Evolutionary conservation across 2,329 filamentous ascomycete genomes (phyloP).

Genomic region (Cladosporium sp.): DNA sequence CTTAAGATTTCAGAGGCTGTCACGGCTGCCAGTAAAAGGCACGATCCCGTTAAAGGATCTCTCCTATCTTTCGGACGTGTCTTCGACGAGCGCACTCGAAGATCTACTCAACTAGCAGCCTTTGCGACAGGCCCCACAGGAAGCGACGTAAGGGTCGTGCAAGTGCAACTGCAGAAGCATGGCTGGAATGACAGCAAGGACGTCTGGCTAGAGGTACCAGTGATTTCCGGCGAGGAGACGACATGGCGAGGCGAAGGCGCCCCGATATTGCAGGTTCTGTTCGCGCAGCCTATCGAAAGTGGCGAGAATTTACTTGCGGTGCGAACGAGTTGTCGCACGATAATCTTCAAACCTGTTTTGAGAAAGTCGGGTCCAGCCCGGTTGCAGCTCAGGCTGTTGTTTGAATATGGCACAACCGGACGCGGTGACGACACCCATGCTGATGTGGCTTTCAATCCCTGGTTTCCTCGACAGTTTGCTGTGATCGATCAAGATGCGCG

Average conservation of each 20-base stretch:
- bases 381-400: constrained; percentile 48
- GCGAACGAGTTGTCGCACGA: constrained; percentile 43
- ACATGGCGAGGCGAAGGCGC: constrained; percentile 54
- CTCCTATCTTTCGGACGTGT: constrained; percentile 56
- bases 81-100: constrained; percentile 36
- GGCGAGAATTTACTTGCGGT: constrained; percentile 47
- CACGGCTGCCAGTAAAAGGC: constrained; percentile 25
- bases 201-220: constrained; percentile 46
- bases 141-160: constrained; percentile 54
- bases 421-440: constrained; percentile 55
- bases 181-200: constrained; percentile 50
- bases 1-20: constrained; percentile 31
- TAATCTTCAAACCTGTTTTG: constrained; percentile 45
- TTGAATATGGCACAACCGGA: constrained; percentile 47
- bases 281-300: constrained; percentile 43
- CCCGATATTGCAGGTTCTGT: constrained; percentile 53
- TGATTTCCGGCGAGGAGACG: constrained; percentile 45
- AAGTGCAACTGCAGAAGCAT: constrained; percentile 49
- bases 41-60: constrained; percentile 38
- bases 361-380: constrained; percentile 36
- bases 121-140: constrained; percentile 51
- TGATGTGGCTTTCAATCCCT: constrained; percentile 64
- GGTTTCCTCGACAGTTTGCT: constrained; percentile 56
- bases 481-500: constrained; percentile 61
- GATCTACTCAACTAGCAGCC: constrained; percentile 32